A percentile compares a stretch with the other conserved stretches of the same genome.
These are phyloP conservation scores for Epichloe sibirici DNA, from an alignment of 2,329 filamentous ascomycete species.

Conservation along the genomic window DNA sequence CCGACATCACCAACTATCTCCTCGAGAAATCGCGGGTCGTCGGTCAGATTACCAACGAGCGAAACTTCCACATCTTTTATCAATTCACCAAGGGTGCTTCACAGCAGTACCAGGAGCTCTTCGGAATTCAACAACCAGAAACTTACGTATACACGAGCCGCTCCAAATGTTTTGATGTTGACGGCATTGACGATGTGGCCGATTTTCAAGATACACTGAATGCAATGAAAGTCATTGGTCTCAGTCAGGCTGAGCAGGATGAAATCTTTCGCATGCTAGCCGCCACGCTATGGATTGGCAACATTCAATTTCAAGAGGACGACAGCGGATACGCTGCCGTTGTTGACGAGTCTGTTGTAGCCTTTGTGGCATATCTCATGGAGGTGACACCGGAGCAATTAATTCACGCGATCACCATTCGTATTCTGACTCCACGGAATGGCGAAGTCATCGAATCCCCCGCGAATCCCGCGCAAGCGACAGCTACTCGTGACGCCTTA, in stretches of 20 bases:
- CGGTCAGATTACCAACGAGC: slow-evolving; percentile 86
- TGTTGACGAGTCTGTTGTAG: slow-evolving; percentile 77
- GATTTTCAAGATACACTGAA: slow-evolving; percentile 86
- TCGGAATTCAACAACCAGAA: slow-evolving; percentile 81
- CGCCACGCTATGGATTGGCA: slow-evolving; percentile 86
- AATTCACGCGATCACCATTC: slow-evolving; percentile 77
- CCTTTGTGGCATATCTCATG: slow-evolving; percentile 87
- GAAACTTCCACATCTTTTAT: slow-evolving; percentile 99
- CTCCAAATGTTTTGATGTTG: slow-evolving; percentile 90
- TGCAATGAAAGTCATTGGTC: slow-evolving; percentile 89
- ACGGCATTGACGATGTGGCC: slow-evolving; percentile 80
- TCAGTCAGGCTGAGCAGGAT: slow-evolving; percentile 81
- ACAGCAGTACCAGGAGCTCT: slow-evolving; percentile 74
- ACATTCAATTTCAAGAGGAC: slow-evolving; percentile 82
- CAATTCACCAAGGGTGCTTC: slow-evolving; percentile 94
- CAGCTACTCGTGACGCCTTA: slow-evolving; percentile 77
- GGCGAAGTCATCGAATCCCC: slow-evolving; percentile 67
- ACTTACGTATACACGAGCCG: slow-evolving; percentile 88
- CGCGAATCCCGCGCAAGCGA: slow-evolving; percentile 76
- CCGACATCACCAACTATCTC: slow-evolving; percentile 96
- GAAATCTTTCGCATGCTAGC: slow-evolving; percentile 93
- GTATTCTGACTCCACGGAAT: slow-evolving; percentile 61
- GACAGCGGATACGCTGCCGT: slow-evolving; percentile 82
- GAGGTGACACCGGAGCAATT: slow-evolving; percentile 74
- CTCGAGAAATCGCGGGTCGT: slow-evolving; percentile 93